A percentile compares a stretch with the other conserved stretches of the same genome.
Conservation (phyloP, 1,284 basidiomycete genomes). For the Serendipita sp. region DNA sequence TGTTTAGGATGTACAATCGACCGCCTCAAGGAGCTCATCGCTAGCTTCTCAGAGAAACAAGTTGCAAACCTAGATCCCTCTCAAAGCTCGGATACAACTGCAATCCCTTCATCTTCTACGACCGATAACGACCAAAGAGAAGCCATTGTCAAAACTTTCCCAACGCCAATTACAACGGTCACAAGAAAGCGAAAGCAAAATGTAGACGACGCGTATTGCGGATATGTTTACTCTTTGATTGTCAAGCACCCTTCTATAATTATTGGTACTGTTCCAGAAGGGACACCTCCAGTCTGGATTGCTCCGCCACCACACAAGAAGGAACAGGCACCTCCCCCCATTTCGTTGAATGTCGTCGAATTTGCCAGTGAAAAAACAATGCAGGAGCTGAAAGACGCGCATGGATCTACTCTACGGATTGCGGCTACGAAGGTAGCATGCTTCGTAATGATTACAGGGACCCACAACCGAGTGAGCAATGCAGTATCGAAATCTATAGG, state of each 20-base stretch:
- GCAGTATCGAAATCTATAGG: not conserved
- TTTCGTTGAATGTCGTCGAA: conserved; percentile 35
- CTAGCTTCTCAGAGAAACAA: not conserved
- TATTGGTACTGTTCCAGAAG: conserved; percentile 50
- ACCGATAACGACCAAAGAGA: conserved; percentile 20
- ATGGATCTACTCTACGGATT: conserved; percentile 53
- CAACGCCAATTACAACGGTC: conserved; percentile 40
- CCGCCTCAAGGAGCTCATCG: not conserved
- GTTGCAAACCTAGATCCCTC: too few relatives aligned
- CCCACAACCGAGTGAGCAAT: conserved; percentile 55
- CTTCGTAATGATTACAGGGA: conserved; percentile 68
- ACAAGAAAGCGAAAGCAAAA: conserved; percentile 32
- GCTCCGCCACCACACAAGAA: conserved; percentile 54
- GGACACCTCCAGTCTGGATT: conserved; percentile 52
- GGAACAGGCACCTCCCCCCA: conserved; percentile 18
- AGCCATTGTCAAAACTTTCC: conserved; percentile 38
- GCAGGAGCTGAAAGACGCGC: conserved; percentile 36
- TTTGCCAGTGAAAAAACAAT: conserved; percentile 38
- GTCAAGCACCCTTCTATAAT: conserved; percentile 55
- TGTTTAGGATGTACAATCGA: not conserved
- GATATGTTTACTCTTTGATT: conserved; percentile 68
- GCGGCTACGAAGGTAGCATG: conserved; percentile 59
- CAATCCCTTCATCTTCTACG: conserved; percentile 17
- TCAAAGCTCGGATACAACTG: too few relatives aligned
- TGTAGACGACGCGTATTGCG: conserved; percentile 60